Base-by-base conservation (phyloP, 1,284 basidiomycete genomes). In the Acaromyces ingoldii region DNA sequence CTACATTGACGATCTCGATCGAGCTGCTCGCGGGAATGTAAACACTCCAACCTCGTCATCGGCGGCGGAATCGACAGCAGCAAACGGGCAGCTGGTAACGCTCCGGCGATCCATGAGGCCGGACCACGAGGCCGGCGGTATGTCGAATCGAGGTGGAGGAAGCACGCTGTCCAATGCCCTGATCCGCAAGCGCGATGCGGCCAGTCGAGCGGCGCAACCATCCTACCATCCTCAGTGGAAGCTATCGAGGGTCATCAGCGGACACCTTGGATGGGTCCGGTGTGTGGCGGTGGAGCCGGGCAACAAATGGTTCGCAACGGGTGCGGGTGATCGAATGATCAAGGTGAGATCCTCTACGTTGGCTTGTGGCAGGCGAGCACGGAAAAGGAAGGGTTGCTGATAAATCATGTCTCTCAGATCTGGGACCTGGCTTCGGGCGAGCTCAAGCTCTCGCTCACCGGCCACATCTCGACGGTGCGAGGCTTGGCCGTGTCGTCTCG, bases 231-330 rank as follows among this genome's bases (percentile, higher is more conserved):
- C 93, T 5, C 88, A 86, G 67, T 75, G 93, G 93, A 96, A 96
- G 78, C 85, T 99, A 49, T 82, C 86, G 64, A 87, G 92, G 48
- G 95, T 99, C 69, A 97, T 98, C 59, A 96, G 91, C 1, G 93
- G 93, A 0, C 93, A 99, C 77, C 78, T 98, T 60, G 93, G 95
- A 6, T 98, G 95, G 95, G 93, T 98, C n/a, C 83, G 93, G 52
- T 88, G 87, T 65, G 86, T 89, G 15, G 90, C 93, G 1, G 91
- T 98, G 38, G 93, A 98, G 76, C 93, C 93, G 15, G 91, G 90
- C 25, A 99, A 98, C 79, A 81, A 93, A 76, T 99, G 93, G 93
- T 98, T 99, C 63, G 93, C 89, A 0, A 93, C 91, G 0, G 93
- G 93, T 54, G 93, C 93, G 0, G 95, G 95, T 6, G 93, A 98